Conservation (phyloP, 331 rosid species). For the Saraca asoca region DNA sequence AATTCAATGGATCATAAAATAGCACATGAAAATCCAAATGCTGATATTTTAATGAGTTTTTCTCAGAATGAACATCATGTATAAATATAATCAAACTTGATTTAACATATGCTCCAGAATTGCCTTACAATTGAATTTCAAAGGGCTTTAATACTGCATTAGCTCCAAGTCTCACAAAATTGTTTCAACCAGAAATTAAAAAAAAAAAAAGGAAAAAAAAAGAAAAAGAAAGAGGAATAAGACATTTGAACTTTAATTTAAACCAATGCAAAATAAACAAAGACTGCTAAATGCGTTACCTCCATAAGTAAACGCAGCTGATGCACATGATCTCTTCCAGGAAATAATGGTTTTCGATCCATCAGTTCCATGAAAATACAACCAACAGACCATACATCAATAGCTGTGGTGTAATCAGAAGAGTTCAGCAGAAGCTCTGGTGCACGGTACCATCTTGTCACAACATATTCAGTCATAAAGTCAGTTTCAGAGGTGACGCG, state of each 20-base stretch:
- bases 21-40: not conserved
- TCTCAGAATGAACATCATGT: not conserved
- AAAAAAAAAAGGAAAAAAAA: too few species aligned
- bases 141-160: constrained; percentile 15
- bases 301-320: constrained; percentile 95
- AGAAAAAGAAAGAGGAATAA: too few species aligned
- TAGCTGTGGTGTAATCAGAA: constrained; percentile 98
- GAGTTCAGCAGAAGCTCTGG: constrained; percentile 95
- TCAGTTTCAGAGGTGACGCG: constrained; percentile 99
- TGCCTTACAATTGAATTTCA: constrained; percentile 33
- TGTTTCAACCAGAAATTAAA: constrained; percentile 25
- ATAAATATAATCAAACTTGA: not conserved
- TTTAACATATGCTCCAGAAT: constrained; percentile 22
- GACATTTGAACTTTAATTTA: constrained; percentile 15
- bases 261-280: not conserved
- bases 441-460: constrained; percentile 99
- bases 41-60: constrained; percentile 17
- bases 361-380: constrained; percentile 98
- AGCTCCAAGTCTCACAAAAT: constrained; percentile 27
- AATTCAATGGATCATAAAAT: constrained; percentile 10
- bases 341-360: constrained; percentile 97
- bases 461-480: constrained; percentile 98
- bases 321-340: constrained; percentile 98
- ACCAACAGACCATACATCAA: constrained; percentile 99
- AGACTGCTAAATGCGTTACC: constrained; percentile 48